Evolutionary conservation across 1,139 yeast genomes (phyloP).

Genomic region (Eremothecium gossypii): DNA sequence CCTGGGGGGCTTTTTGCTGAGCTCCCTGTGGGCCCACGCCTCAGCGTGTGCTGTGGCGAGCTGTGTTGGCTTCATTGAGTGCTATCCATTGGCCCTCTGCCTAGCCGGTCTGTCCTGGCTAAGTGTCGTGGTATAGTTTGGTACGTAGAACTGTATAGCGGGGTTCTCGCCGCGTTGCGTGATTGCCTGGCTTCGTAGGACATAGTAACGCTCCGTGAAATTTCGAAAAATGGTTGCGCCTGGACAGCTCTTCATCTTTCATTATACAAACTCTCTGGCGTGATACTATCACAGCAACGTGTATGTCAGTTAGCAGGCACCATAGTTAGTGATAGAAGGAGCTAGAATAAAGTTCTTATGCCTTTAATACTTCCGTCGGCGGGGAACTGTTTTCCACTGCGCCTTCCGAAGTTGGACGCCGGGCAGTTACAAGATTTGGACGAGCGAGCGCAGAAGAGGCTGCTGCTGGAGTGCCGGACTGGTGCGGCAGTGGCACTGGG

Average conservation of each 20-base stretch:
- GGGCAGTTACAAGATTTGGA: conserved; percentile 13
- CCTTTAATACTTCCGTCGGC: conserved; percentile 31
- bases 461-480: conserved; percentile 47
- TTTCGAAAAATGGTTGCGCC: no score
- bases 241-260: no score
- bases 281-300: no score
- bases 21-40: conserved; percentile 22
- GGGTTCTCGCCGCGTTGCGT: no score
- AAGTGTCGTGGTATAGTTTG: conserved; percentile 9
- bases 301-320: no score
- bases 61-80: conserved; percentile 19
- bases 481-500: conserved; percentile 54
- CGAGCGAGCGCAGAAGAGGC: conserved; percentile 17
- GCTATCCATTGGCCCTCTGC: conserved; percentile 24
- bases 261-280: no score
- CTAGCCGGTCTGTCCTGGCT: conserved; percentile 25
- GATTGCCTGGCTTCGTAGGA: no score
- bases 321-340: no score
- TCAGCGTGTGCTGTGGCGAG: conserved; percentile 22
- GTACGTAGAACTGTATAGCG: no score
- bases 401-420: conserved; percentile 22
- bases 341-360: conserved; percentile 16
- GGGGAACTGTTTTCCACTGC: conserved; percentile 26
- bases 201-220: no score
- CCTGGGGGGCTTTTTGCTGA: conserved; percentile 14